Percentiles rank a stretch among this genome's conserved stretches.
These are phyloP conservation scores for Clonostachys rhizophaga DNA, from an alignment of 2,329 filamentous ascomycete species.

Conservation along the genomic window DNA sequence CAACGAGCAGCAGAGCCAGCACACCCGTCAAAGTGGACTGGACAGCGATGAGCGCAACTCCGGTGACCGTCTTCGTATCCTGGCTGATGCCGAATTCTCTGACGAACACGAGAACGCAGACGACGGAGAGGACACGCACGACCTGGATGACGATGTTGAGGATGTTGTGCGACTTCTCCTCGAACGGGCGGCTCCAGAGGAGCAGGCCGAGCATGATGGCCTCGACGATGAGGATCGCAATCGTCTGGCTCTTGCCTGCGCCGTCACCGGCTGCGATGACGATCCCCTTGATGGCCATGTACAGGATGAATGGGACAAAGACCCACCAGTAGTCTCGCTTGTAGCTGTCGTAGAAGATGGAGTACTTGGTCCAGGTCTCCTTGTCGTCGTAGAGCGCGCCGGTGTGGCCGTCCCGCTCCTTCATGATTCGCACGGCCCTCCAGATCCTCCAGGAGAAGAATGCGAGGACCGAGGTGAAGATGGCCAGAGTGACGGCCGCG, in stretches of 20 bases:
- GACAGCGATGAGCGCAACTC: slow-evolving; percentile 88
- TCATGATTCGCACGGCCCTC: slow-evolving; percentile 67
- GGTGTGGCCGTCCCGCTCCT: slow-evolving; percentile 69
- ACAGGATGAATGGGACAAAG: slow-evolving; percentile 83
- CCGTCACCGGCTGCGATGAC: slow-evolving; percentile 83
- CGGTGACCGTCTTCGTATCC: slow-evolving; percentile 90
- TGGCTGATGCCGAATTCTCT: slow-evolving; percentile 86
- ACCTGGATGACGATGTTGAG: slow-evolving; percentile 92
- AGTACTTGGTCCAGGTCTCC: slow-evolving; percentile 90
- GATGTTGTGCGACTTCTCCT: slow-evolving; percentile 80
- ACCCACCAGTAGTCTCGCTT: slow-evolving; percentile 96
- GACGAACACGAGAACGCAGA: slow-evolving; percentile 88
- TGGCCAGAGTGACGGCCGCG: slow-evolving; percentile 71
- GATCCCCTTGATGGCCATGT: slow-evolving; percentile 85
- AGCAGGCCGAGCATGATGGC: slow-evolving; percentile 72
- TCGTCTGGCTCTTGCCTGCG: slow-evolving; percentile 76
- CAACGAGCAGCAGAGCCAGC: slow-evolving; percentile 80
- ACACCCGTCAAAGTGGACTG: slow-evolving; percentile 80
- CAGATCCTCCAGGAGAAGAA: slow-evolving; percentile 87
- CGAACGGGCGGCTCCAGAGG: slow-evolving; percentile 81
- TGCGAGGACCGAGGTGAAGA: slow-evolving; percentile 77
- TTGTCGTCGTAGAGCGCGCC: slow-evolving; percentile 81
- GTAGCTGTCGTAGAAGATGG: slow-evolving; percentile 94
- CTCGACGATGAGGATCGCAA: slow-evolving; percentile 78
- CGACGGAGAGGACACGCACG: slow-evolving; percentile 82